Conservation (phyloP, 306 rosid species). For the Citrullus colocynthis region DNA sequence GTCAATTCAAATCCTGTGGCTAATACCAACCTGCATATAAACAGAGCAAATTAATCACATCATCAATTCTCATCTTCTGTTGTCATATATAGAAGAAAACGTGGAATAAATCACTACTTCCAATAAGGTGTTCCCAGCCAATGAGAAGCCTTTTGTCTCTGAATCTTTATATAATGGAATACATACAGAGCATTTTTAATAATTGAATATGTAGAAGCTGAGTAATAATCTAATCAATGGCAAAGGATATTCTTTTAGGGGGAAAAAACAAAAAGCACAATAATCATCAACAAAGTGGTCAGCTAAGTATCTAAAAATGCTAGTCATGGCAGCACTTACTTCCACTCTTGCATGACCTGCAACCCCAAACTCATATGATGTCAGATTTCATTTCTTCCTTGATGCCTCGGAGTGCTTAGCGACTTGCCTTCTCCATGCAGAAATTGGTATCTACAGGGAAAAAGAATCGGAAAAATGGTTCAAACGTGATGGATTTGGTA, state of each 20-base stretch:
- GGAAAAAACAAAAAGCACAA: not conserved
- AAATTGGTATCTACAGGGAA: constrained; percentile 44
- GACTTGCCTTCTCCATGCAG: constrained; percentile 68
- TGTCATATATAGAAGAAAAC: not conserved
- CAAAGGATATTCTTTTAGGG: not conserved
- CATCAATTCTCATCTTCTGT: not conserved
- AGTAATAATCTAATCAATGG: not conserved
- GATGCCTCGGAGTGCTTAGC: constrained; percentile 22
- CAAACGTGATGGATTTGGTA: not conserved
- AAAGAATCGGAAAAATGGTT: not conserved
- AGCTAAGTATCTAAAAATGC: not conserved
- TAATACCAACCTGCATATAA: too few relatives aligned
- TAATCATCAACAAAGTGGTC: not conserved
- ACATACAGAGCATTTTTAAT: not conserved
- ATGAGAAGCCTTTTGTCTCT: not conserved
- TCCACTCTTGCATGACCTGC: not conserved
- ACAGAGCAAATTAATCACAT: too few relatives aligned
- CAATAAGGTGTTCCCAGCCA: not conserved
- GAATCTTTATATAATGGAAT: not conserved
- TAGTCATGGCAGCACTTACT: constrained; percentile 1
- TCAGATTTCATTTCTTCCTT: constrained; percentile 7
- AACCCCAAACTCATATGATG: not conserved
- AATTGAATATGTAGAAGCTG: not conserved
- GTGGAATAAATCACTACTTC: not conserved
- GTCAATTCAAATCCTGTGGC: too few relatives aligned